Evolutionary conservation across 169 alveolate species (phyloP), one percentile per base, ranked within the genome.

Genomic region (Plasmodium sp.): DNA sequence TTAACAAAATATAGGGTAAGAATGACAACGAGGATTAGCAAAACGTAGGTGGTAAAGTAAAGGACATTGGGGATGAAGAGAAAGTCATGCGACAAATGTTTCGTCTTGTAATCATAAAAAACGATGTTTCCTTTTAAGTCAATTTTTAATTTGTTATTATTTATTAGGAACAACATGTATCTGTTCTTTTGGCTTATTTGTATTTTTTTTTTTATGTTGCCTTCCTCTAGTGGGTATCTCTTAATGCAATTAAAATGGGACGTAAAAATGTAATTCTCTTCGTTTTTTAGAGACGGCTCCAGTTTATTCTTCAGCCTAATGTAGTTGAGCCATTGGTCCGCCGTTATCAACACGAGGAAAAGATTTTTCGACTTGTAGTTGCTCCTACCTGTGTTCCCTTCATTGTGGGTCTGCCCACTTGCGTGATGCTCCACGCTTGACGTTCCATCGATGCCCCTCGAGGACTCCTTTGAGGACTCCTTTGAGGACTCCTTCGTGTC

Each of bases 41-140:
- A 77, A 18, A 86, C 10, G 72, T 31, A 22, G 5, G 85, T 33
- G 10, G 81, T 39, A 54, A 75, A n/a, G 43, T 75, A 58, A n/a
- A 86, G 86, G 7, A 86, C 93, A 74, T 77, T 77, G 3, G 93
- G 93, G 12, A 86, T 86, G 62, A 86, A 86, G 51, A 48, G 84
- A 79, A 75, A 86, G 43, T 86, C 93, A 54, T 86, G 85, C 9
- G 93, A 86, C 58, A 86, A 22, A 43, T 86, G 93, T 56, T 86
- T 86, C n/a, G 93, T 86, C 45, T 39, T 86, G 56, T 86, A 86
- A 31, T 86, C 93, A 86, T 86, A 86, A 77, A 86, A 86, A 86
- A 86, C 81, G 14, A 86, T 77, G 71, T 86, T 86, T 54, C 93
- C 93, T 56, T 86, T 86, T 58, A 86, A 22, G 45, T 51, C 81